A percentile compares a stretch with the other conserved stretches of the same genome.
phyloP scores from a whole-genome alignment of 2,329 filamentous ascomycete genomes.

The Paracoccidioides lutzii region DNA sequence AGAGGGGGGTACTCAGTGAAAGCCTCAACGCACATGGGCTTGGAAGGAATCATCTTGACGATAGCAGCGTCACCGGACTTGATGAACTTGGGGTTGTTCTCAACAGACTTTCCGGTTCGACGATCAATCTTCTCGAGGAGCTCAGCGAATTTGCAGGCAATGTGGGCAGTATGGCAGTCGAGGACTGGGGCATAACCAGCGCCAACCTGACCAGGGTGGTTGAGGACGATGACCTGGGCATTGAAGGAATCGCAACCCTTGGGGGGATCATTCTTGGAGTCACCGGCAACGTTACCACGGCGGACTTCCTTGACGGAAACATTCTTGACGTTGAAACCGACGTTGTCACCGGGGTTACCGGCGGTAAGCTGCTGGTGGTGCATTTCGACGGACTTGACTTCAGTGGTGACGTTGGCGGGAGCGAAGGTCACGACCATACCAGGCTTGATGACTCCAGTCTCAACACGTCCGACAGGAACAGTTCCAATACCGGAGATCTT shows the following conservation, averaged over 20 bases:
- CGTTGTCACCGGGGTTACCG: slow-evolving; percentile 98
- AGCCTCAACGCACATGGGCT: slow-evolving; percentile 99
- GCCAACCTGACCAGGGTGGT: slow-evolving; percentile 99
- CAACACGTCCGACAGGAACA: slow-evolving; percentile 99
- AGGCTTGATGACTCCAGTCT: slow-evolving; percentile 91
- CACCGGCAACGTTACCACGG: slow-evolving; percentile 98
- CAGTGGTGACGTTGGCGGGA: slow-evolving; percentile 97
- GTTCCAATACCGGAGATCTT: slow-evolving; percentile 99
- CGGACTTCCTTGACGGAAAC: slow-evolving; percentile 99
- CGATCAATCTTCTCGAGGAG: slow-evolving; percentile 99
- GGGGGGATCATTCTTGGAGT: slow-evolving; percentile 99
- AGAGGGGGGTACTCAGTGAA: slow-evolving; percentile 99
- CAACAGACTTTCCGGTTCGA: slow-evolving; percentile 96
- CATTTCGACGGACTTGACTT: slow-evolving; percentile 99
- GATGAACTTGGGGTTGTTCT: slow-evolving; percentile 95
- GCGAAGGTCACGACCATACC: slow-evolving; percentile 89
- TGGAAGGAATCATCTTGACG: slow-evolving; percentile 99
- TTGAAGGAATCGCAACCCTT: slow-evolving; percentile 84
- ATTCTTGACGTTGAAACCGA: slow-evolving; percentile 99
- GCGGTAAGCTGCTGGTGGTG: slow-evolving; percentile 97
- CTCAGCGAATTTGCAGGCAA: slow-evolving; percentile 99
- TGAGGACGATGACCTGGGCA: slow-evolving; percentile 99
- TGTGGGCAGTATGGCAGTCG: slow-evolving; percentile 99
- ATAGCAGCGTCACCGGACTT: slow-evolving; percentile 99
- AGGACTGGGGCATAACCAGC: slow-evolving; percentile 98